A percentile compares a stretch with the other conserved stretches of the same genome.
These are phyloP conservation scores for Penicillium angulare DNA, from an alignment of 495 filamentous ascomycete species.

Conservation along the genomic window DNA sequence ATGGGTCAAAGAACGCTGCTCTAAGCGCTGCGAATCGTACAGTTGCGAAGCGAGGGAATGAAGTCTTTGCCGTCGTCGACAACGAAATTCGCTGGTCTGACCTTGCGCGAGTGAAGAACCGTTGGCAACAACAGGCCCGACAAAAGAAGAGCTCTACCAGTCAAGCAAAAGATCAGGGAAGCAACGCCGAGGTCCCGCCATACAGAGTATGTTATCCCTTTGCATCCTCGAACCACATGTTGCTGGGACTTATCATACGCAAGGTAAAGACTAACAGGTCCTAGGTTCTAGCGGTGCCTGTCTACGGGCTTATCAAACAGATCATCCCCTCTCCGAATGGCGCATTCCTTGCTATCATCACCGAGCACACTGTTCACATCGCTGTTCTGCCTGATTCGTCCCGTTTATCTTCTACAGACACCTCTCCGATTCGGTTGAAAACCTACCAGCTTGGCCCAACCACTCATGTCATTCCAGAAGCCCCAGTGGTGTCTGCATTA, in stretches of 20 bases:
- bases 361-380: slow-evolving; percentile 80
- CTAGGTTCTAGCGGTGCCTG: slow-evolving; percentile 67
- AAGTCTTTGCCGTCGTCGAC: slow-evolving; percentile 80
- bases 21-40: slow-evolving; percentile 61
- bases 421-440: slow-evolving; percentile 67
- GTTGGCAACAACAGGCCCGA: slow-evolving; percentile 54
- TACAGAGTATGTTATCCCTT: slow-evolving; percentile 32
- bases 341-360: slow-evolving; percentile 77
- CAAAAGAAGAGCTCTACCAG: slow-evolving; percentile 28
- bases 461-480: slow-evolving; percentile 79
- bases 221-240: background rate
- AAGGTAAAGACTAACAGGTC: slow-evolving; percentile 10
- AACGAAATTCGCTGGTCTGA: slow-evolving; percentile 87
- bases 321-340: slow-evolving; percentile 77
- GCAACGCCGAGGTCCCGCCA: slow-evolving; percentile 10
- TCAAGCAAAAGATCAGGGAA: slow-evolving; percentile 5
- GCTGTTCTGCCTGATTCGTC: slow-evolving; percentile 72
- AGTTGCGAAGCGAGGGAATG: slow-evolving; percentile 70
- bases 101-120: slow-evolving; percentile 69
- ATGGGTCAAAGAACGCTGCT: slow-evolving; percentile 32
- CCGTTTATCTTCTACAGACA: slow-evolving; percentile 64
- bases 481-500: slow-evolving; percentile 70
- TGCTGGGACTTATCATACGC: too few species aligned
- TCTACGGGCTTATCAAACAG: slow-evolving; percentile 74
- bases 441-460: slow-evolving; percentile 84